Evolutionary conservation across 352 stramenopile genomes (phyloP), one percentile per base, ranked within the genome.

Genomic region (Globisporangium rhizosaccharum): DNA sequence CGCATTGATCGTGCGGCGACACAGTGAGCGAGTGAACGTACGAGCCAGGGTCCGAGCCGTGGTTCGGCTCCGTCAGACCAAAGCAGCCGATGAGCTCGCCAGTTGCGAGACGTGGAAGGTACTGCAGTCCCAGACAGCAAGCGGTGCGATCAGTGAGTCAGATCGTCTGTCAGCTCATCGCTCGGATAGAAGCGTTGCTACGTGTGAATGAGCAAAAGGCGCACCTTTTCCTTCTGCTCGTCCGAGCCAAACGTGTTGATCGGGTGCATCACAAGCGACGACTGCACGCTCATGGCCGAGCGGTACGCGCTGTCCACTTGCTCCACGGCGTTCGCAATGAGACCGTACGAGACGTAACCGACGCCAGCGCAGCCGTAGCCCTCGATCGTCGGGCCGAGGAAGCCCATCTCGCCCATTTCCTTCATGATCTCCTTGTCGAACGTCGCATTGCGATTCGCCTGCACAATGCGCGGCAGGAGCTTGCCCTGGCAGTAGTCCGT

Each of bases 61-160:
- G 95, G 76, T 99, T 98, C 12, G 97, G 97, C 71, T 99, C 97
- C 18, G 97, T 99, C 64, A 99, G 75, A 18, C 97, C 97, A 71
- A 99, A 99, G 73, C 96, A 99, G 41, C 96, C 96, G 60, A 99
- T 96, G 33, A 99, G 66, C 57, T 98, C 90, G n/a, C 96, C 97
- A 2, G 68, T 84, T 9, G 96, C 96, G 39, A 99, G 82, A 45
- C 87, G 77, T 3, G 96, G 96, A 41, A 99, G 83, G 68, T 98
- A 99, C 83, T 92, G 65, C 23, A 57, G 14, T 39, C 5, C 7
- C 6, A 56, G 41, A n/a, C 17, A 37, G n/a, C 36, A 37, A 41
- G 18, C 8, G 53, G 26, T 20, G 17, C 10, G 4, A 37, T 18
- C 9, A 10, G 36, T 49, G 30, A 56, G 49, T 48, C 37, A 54